These are phyloP conservation scores for Pontederia crassipes DNA, from an alignment of 176 grass and related monocot species.

Conservation along the genomic window DNA sequence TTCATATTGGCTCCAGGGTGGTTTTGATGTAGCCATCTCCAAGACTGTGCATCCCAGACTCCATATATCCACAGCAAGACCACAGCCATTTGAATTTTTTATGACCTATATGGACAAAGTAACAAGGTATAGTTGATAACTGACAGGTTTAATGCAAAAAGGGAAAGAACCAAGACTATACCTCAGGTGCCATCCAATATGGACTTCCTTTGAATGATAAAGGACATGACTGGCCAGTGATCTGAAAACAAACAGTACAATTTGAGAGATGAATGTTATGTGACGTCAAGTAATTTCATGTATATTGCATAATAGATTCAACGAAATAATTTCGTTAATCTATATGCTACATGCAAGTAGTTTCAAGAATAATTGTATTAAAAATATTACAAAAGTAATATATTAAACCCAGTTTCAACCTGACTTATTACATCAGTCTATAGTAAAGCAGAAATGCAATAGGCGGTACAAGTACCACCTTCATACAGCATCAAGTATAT, in stretches of 20 bases:
- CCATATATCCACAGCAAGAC: constrained; percentile 98
- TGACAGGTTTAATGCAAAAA: background rate
- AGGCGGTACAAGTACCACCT: too few relatives aligned
- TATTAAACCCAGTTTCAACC: too few relatives aligned
- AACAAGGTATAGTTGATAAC: constrained; percentile 8
- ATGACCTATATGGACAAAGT: constrained; percentile 52
- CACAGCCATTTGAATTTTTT: constrained; percentile 85
- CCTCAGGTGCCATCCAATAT: constrained; percentile 99
- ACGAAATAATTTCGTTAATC: too few relatives aligned
- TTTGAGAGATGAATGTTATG: background rate
- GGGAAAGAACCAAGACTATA: constrained; percentile 24
- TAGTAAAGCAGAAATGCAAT: too few relatives aligned
- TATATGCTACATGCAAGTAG: too few relatives aligned
- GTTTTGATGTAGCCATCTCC: constrained; percentile 99
- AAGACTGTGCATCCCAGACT: constrained; percentile 97
- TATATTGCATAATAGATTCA: too few relatives aligned
- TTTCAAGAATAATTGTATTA: too few relatives aligned
- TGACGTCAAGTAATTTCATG: too few relatives aligned
- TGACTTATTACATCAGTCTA: too few relatives aligned
- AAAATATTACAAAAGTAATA: too few relatives aligned
- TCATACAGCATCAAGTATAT: too few relatives aligned
- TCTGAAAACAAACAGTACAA: constrained; percentile 42
- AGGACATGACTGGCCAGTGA: constrained; percentile 83
- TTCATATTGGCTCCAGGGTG: constrained; percentile 99
- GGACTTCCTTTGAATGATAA: constrained; percentile 97